A percentile compares a stretch with the other conserved stretches of the same genome.
phyloP scores from a whole-genome alignment of 371 early-diverging fungal genomes.

The Blakeslea trispora region DNA sequence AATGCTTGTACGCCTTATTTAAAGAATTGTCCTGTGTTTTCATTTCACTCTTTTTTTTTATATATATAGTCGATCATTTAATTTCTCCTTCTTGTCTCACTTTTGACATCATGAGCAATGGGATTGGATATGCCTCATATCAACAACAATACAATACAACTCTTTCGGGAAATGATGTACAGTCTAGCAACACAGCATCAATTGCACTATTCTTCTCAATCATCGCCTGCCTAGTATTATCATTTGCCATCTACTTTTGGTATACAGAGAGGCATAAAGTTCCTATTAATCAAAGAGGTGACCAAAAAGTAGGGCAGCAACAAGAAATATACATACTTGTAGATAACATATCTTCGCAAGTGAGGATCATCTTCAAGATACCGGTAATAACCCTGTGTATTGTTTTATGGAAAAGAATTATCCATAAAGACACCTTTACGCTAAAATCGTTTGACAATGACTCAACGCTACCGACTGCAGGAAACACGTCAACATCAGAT shows the following conservation, averaged over 20 bases:
- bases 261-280: slow-evolving; percentile 51
- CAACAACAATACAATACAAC: slow-evolving; percentile 42
- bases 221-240: slow-evolving; percentile 34
- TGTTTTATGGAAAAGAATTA: slow-evolving; percentile 28
- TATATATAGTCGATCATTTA: slow-evolving; percentile 6
- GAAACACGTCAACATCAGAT: not conserved
- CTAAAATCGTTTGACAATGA: not conserved
- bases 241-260: slow-evolving; percentile 53
- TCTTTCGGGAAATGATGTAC: slow-evolving; percentile 15
- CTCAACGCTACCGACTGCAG: not conserved
- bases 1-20: too few species aligned
- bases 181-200: slow-evolving; percentile 38
- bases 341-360: slow-evolving; percentile 45
- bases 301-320: slow-evolving; percentile 44
- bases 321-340: slow-evolving; percentile 51
- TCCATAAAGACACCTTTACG: not conserved
- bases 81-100: not conserved
- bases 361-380: slow-evolving; percentile 38
- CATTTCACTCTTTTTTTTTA: slow-evolving; percentile 3
- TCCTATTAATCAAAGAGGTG: slow-evolving; percentile 41
- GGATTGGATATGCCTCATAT: slow-evolving; percentile 49
- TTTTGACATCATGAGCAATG: slow-evolving; percentile 10
- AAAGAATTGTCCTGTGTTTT: too few species aligned
- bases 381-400: slow-evolving; percentile 36
- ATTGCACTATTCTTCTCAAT: slow-evolving; percentile 49